Evolutionary conservation across 2,329 filamentous ascomycete genomes (phyloP).

Genomic region (Colletotrichum sp.): DNA sequence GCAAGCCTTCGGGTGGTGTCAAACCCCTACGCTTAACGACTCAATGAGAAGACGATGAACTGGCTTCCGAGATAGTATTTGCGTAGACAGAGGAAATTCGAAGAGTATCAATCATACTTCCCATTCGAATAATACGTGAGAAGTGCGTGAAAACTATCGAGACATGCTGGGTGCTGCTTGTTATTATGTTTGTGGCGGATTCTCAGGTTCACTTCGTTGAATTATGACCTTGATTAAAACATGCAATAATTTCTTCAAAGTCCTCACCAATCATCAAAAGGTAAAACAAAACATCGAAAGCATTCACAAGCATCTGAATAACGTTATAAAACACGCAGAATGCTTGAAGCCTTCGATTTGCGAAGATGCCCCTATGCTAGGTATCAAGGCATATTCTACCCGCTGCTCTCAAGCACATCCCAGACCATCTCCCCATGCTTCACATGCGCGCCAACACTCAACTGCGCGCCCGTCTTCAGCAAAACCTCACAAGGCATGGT

Average conservation of each 20-base stretch:
- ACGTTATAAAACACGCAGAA: not conserved
- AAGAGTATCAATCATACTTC: not conserved
- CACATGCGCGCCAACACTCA: conserved; percentile 25
- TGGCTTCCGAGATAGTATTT: not conserved
- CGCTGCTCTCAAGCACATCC: conserved; percentile 36
- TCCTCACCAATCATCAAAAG: not conserved
- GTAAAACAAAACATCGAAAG: not conserved
- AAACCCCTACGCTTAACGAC: not conserved
- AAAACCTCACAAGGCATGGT: conserved; percentile 38
- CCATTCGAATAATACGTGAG: not conserved
- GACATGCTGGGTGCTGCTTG: not conserved
- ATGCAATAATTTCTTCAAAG: not conserved
- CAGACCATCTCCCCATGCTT: conserved; percentile 31
- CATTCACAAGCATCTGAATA: not conserved
- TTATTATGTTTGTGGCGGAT: not conserved
- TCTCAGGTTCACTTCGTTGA: not conserved
- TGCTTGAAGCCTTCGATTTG: not conserved
- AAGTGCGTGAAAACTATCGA: rapidly evolving
- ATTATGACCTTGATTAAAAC: not conserved
- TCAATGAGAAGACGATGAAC: not conserved
- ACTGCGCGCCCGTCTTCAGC: conserved; percentile 15
- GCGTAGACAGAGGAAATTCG: not conserved
- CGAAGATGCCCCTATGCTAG: not conserved
- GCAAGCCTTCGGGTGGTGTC: not conserved
- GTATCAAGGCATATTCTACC: not conserved